Evolutionary conservation across 805 yeast genomes (phyloP), one percentile per base, ranked within the genome.

Genomic region (Starmerella floris): DNA sequence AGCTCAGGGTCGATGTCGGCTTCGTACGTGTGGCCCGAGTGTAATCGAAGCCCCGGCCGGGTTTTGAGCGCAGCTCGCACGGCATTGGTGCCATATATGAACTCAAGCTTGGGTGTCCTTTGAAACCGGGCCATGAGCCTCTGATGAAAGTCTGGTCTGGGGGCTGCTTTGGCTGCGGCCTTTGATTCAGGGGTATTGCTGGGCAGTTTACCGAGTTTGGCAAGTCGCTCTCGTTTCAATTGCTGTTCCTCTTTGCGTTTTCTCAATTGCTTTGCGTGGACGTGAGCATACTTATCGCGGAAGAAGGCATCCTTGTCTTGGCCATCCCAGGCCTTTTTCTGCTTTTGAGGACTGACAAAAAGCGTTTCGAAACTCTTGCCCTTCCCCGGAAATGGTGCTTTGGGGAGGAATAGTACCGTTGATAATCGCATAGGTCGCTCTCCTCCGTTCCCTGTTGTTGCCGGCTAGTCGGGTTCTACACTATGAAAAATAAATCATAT

Each of bases 21-120:
- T 48, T 57, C 46, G 15, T 61, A 52, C 21, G 8, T 6, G 33
- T 66, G 69, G 44, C 74, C 67, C 15, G 76, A 59, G 47, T 66
- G 68, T 15, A 84, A 54, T 41, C 67, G 68, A 30, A 72, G 69
- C 56, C 69, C 68, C 13, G 59, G 64, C 49, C 94, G 68, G 43
- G 70, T 72, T 21, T 66, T 62, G 44, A 85, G 62, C 0, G 84
- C 94, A 1, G 94, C 79, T 15, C 69, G 50, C 2, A 85, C 88
- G 0, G 93, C 64, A 42, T 80, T 77, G 0, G 79, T 75, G 8
- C 95, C 95, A 55, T 70, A 83, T 2, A 84, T 61, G 55, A 77
- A 79, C 55, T 84, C 94, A 38, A 69, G 60, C 28, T 74, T 56
- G 0, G 80, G 77, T 41, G 70, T 40, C 23, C 28, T 42, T 35